phyloP scores from a whole-genome alignment of 306 rosid genomes.

The Rosa lucieae region DNA sequence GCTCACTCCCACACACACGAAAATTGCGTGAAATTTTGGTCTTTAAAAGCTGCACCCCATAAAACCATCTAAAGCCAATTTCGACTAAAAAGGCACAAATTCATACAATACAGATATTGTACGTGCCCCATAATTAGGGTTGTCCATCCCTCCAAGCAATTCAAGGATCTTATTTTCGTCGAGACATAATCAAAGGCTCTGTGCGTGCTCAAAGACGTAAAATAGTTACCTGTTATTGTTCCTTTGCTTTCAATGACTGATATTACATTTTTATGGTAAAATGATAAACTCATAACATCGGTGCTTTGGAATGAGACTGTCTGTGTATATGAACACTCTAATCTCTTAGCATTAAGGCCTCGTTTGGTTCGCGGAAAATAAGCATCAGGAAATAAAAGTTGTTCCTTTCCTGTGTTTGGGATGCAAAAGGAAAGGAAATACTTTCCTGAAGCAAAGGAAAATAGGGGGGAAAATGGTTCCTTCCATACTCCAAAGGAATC shows the following conservation, averaged over 20 bases:
- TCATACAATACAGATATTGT: neutral
- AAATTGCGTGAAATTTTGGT: neutral
- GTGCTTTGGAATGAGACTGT: constrained; percentile 20
- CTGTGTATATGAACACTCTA: neutral
- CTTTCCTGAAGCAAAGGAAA: too few species aligned
- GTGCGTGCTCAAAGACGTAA: too few species aligned
- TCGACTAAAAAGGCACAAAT: neutral
- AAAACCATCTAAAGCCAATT: neutral
- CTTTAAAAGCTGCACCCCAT: neutral
- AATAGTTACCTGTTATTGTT: too few species aligned
- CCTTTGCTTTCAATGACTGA: neutral
- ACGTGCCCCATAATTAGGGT: neutral
- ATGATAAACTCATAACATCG: constrained; percentile 30
- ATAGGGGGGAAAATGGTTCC: too few species aligned
- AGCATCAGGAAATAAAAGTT: too few species aligned
- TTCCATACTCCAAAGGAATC: too few species aligned
- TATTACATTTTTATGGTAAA: constrained; percentile 27
- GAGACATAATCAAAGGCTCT: too few species aligned
- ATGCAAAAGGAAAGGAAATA: too few species aligned
- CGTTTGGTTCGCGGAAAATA: too few species aligned
- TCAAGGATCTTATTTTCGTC: neutral
- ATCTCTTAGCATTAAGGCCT: too few species aligned
- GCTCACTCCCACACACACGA: neutral
- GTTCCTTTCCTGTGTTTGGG: too few species aligned
- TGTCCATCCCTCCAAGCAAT: neutral